Percentiles rank a stretch among this genome's conserved stretches.
phyloP scores from a whole-genome alignment of 352 stramenopile species.

The Blastocystis sp. region DNA sequence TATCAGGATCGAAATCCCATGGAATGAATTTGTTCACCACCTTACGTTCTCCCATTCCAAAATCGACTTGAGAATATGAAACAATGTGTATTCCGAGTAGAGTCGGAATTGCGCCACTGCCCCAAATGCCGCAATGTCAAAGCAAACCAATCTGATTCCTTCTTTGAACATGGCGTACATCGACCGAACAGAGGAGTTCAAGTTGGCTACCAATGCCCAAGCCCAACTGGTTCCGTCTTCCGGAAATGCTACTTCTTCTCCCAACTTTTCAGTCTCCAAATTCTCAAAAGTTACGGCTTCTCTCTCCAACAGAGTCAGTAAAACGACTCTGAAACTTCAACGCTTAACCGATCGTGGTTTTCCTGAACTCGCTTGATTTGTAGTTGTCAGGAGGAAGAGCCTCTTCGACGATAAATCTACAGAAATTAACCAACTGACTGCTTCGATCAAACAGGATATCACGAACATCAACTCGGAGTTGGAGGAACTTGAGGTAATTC shows the following conservation, averaged over 20 bases:
- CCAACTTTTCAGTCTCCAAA: constrained; percentile 23
- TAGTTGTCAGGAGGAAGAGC: constrained; percentile 52
- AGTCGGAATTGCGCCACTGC: neutral
- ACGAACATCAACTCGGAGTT: constrained; percentile 25
- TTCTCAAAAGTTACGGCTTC: constrained; percentile 45
- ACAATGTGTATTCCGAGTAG: no score
- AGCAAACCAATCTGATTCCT: neutral
- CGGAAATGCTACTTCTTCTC: neutral
- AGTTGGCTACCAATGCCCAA: constrained; percentile 9
- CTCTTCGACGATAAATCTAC: constrained; percentile 46
- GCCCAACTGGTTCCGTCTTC: neutral
- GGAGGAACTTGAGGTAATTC: constrained; percentile 48
- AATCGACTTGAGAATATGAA: neutral
- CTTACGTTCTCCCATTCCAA: constrained; percentile 92
- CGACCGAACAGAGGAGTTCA: constrained; percentile 40
- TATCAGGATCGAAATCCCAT: constrained; percentile 89
- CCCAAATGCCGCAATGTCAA: neutral
- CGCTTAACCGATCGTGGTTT: constrained; percentile 19
- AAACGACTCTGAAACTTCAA: constrained; percentile 47
- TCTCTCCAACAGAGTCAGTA: constrained; percentile 26
- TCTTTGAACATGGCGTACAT: constrained; percentile 21
- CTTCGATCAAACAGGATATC: constrained; percentile 47
- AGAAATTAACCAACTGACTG: constrained; percentile 44
- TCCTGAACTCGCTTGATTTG: neutral
- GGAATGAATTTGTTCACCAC: constrained; percentile 99